phyloP scores from a whole-genome alignment of 345 rosid genomes.

The Adansonia digitata region DNA sequence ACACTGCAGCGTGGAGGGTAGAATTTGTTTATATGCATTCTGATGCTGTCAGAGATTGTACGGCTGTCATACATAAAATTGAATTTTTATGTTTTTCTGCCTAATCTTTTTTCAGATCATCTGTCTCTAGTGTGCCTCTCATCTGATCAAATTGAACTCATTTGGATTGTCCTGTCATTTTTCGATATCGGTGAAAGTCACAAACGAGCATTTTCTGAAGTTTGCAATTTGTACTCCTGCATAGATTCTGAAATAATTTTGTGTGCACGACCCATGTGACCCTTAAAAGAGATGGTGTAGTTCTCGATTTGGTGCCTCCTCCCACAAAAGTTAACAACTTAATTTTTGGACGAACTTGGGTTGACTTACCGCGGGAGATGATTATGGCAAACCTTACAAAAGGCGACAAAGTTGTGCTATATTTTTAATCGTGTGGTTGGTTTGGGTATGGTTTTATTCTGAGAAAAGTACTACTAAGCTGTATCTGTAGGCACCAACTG shows the following conservation, averaged over 20 bases:
- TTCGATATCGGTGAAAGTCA: background rate
- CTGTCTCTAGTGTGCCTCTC: background rate
- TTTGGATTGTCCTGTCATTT: background rate
- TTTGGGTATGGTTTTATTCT: conserved; percentile 45
- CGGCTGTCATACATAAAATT: background rate
- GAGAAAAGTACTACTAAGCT: background rate
- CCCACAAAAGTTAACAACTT: conserved; percentile 66
- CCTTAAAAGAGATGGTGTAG: conserved; percentile 65
- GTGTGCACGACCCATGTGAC: conserved; percentile 60
- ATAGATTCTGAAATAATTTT: conserved; percentile 2
- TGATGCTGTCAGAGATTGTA: background rate
- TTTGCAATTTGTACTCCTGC: background rate
- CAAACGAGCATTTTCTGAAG: background rate
- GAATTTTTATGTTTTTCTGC: background rate
- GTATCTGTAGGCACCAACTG: background rate
- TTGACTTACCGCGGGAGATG: conserved; percentile 75
- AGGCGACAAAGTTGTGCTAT: conserved; percentile 67
- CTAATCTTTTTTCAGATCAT: background rate
- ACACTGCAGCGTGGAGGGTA: no score
- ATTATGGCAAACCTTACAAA: conserved; percentile 63
- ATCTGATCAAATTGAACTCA: background rate
- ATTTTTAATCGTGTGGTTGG: conserved; percentile 83
- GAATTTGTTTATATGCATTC: background rate
- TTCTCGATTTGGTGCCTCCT: conserved; percentile 77
- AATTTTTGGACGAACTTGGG: conserved; percentile 80